These are phyloP conservation scores for Termitomyces sp. DNA, from an alignment of 768 basidiomycete species.

Conservation along the genomic window DNA sequence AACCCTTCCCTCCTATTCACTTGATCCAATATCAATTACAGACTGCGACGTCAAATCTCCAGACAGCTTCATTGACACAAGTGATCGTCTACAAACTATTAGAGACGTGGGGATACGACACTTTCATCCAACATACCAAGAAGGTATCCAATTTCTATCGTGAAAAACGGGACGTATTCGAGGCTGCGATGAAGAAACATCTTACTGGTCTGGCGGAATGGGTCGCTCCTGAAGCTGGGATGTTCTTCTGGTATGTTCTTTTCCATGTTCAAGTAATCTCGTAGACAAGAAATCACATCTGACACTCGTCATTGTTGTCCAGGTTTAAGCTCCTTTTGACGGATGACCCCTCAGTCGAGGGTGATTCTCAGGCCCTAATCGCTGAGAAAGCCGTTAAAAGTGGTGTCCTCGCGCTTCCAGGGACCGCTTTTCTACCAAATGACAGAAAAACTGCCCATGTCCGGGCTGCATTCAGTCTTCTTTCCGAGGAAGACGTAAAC, in stretches of 20 bases:
- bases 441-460: conserved; percentile 67
- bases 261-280: conserved; percentile 9
- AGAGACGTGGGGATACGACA: conserved; percentile 66
- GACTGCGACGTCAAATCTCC: conserved; percentile 52
- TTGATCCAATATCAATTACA: background rate
- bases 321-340: conserved; percentile 66
- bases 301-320: background rate
- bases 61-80: conserved; percentile 58
- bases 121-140: conserved; percentile 63
- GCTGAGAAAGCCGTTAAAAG: conserved; percentile 62
- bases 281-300: background rate
- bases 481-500: conserved; percentile 60
- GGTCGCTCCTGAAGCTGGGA: conserved; percentile 67
- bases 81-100: conserved; percentile 54
- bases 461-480: conserved; percentile 72
- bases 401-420: conserved; percentile 85
- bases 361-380: conserved; percentile 69
- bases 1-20: background rate
- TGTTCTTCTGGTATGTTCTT: conserved; percentile 77
- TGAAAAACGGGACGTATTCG: conserved; percentile 67
- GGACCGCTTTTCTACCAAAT: conserved; percentile 69
- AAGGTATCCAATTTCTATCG: conserved; percentile 68
- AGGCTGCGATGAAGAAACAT: conserved; percentile 62
- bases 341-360: conserved; percentile 29
- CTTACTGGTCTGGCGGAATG: conserved; percentile 72